Evolutionary conservation across 2,329 filamentous ascomycete genomes (phyloP).

Genomic region (Pseudogymnoascus sp.): DNA sequence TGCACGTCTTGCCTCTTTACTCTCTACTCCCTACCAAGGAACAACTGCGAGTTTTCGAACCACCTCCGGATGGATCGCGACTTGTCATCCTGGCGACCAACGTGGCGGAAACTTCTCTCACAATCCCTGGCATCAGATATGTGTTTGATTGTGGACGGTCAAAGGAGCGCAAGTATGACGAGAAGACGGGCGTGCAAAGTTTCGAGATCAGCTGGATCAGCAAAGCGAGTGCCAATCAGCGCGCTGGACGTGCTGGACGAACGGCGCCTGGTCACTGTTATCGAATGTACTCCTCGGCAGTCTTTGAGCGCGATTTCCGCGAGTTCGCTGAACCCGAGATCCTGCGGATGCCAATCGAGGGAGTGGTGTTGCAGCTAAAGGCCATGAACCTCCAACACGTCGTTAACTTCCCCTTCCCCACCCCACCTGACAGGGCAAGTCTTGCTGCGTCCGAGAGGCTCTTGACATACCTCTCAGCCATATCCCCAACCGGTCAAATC

Average conservation of each 20-base stretch:
- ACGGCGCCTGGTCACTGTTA: constrained; percentile 96
- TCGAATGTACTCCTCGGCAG: constrained; percentile 84
- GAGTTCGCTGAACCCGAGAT: constrained; percentile 86
- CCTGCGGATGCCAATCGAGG: constrained; percentile 83
- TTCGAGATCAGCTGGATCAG: constrained; percentile 96
- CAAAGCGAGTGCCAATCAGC: constrained; percentile 89
- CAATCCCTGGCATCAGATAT: constrained; percentile 89
- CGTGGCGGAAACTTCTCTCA: constrained; percentile 93
- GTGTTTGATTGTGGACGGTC: constrained; percentile 91
- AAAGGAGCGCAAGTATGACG: constrained; percentile 86
- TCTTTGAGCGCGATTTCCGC: constrained; percentile 83
- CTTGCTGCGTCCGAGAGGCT: constrained; percentile 80
- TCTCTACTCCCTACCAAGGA: constrained; percentile 86
- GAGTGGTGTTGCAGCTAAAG: constrained; percentile 87
- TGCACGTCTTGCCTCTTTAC: constrained; percentile 89
- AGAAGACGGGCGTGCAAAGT: constrained; percentile 84
- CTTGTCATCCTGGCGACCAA: constrained; percentile 91
- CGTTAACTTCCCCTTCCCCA: constrained; percentile 92
- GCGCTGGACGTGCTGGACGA: constrained; percentile 87
- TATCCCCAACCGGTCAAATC: constrained; percentile 64
- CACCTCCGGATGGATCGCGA: constrained; percentile 72
- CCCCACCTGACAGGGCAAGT: constrained; percentile 69
- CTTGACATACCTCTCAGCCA: constrained; percentile 75
- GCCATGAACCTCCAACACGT: constrained; percentile 87
- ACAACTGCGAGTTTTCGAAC: constrained; percentile 84